Evolutionary conservation across 306 rosid genomes (phyloP).

Genomic region (Citrullus amarus): DNA sequence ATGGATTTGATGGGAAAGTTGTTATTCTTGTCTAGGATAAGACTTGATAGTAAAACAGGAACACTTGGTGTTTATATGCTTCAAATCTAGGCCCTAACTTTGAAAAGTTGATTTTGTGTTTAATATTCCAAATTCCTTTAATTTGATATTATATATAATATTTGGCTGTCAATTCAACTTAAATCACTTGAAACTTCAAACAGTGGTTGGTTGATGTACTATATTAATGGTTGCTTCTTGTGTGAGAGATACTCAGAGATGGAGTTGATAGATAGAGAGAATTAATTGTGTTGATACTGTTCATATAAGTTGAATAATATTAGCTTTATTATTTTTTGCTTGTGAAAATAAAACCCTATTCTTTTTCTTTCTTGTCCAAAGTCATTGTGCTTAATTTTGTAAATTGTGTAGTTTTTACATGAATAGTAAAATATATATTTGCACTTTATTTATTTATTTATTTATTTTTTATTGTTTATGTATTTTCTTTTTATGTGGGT

Average conservation of each 20-base stretch:
- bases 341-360: no score
- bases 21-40: background rate
- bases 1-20: background rate
- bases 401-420: background rate
- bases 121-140: background rate
- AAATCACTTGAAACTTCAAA: background rate
- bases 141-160: background rate
- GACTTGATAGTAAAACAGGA: background rate
- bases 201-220: background rate
- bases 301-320: background rate
- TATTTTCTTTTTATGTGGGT: background rate
- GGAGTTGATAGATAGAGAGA: background rate
- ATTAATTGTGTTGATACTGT: background rate
- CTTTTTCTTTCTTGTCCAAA: background rate
- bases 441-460: background rate
- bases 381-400: background rate
- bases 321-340: no score
- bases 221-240: constrained; percentile 9
- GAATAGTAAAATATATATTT: background rate
- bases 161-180: background rate
- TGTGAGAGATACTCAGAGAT: constrained; percentile 5
- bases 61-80: constrained; percentile 1
- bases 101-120: background rate
- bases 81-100: constrained; percentile 4
- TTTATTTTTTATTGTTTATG: background rate